Evolutionary conservation across 2,329 filamentous ascomycete species (phyloP).

Genomic region (Tolypocladium paradoxum): DNA sequence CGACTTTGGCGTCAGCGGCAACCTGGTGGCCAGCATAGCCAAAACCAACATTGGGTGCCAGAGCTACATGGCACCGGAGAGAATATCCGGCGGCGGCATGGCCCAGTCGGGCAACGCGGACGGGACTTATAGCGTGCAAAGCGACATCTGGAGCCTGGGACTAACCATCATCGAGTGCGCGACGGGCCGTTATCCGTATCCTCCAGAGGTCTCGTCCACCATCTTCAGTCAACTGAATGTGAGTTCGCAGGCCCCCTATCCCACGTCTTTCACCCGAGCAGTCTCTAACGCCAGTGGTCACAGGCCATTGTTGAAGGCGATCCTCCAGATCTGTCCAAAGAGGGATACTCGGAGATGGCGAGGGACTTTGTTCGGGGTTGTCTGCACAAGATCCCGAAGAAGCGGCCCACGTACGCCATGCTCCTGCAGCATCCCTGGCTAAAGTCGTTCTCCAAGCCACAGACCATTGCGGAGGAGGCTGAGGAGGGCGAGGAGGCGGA

Average conservation of each 20-base stretch:
- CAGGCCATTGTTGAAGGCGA: slow-evolving; percentile 97
- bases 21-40: slow-evolving; percentile 91
- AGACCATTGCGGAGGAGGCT: slow-evolving; percentile 60
- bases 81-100: slow-evolving; percentile 80
- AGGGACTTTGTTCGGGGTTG: slow-evolving; percentile 82
- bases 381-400: slow-evolving; percentile 82
- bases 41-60: slow-evolving; percentile 99
- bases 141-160: slow-evolving; percentile 94
- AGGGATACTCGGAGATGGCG: slow-evolving; percentile 68
- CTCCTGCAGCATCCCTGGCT: slow-evolving; percentile 88
- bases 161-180: slow-evolving; percentile 94
- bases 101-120: slow-evolving; percentile 57
- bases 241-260: slow-evolving; percentile 32
- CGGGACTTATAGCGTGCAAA: slow-evolving; percentile 94
- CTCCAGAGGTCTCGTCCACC: slow-evolving; percentile 93
- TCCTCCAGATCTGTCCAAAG: slow-evolving; percentile 73
- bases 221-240: slow-evolving; percentile 97
- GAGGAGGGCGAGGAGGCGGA: slow-evolving; percentile 48
- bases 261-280: not conserved
- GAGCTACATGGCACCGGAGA: slow-evolving; percentile 97
- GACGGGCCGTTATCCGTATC: slow-evolving; percentile 88
- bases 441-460: slow-evolving; percentile 59
- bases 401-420: slow-evolving; percentile 89
- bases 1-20: slow-evolving; percentile 95
- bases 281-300: slow-evolving; percentile 1